These are phyloP conservation scores for Populus tremula DNA, from an alignment of 345 rosid species.

Conservation along the genomic window DNA sequence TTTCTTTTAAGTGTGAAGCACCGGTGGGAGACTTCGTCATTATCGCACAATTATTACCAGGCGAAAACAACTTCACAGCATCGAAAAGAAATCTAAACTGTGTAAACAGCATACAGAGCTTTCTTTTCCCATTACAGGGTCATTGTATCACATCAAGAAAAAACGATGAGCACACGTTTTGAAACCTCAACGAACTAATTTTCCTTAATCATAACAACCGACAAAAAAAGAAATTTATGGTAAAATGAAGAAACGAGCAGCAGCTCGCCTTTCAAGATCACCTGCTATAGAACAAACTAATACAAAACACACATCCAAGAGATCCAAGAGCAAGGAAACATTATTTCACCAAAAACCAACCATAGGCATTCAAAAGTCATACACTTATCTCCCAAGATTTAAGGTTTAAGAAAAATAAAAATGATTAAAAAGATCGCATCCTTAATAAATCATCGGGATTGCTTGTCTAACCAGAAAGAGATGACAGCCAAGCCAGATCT, in stretches of 20 bases:
- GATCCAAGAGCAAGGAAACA: not conserved
- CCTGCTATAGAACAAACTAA: slow-evolving; percentile 5
- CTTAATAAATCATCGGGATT: not conserved
- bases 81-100: not conserved
- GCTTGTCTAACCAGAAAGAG: slow-evolving; percentile 23
- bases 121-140: not conserved
- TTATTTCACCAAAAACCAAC: not conserved
- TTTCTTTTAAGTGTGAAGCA: not conserved
- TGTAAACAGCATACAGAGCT: not conserved
- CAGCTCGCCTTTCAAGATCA: slow-evolving; percentile 32
- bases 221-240: slow-evolving; percentile 21
- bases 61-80: not conserved
- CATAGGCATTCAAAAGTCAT: not conserved
- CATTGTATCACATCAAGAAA: slow-evolving; percentile 16
- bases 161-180: slow-evolving; percentile 26
- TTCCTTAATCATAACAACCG: slow-evolving; percentile 35
- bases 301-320: slow-evolving; percentile 1
- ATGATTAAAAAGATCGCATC: not conserved
- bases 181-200: slow-evolving; percentile 10
- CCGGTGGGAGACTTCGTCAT: not conserved
- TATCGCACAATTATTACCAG: not conserved
- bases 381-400: not conserved
- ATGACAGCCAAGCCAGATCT: slow-evolving; percentile 2
- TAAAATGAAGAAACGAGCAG: slow-evolving; percentile 7
- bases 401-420: not conserved